Conservation (phyloP, 768 basidiomycete species). For the Russula emetica region DNA sequence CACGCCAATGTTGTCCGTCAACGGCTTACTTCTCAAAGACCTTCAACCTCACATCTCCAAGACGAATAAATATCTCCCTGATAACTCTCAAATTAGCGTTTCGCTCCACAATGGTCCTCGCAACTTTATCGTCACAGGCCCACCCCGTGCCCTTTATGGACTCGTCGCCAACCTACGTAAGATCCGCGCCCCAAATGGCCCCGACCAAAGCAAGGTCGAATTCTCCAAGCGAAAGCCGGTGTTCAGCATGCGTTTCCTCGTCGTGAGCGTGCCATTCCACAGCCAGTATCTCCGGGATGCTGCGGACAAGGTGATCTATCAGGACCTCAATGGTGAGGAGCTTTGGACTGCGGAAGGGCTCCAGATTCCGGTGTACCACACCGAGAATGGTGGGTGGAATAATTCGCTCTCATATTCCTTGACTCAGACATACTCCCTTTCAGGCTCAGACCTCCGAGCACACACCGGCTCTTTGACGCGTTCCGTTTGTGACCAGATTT, state of each 20-base stretch:
- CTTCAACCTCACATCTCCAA: slow-evolving; percentile 77
- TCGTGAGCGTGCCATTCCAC: slow-evolving; percentile 96
- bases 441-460: slow-evolving; percentile 81
- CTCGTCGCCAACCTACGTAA: slow-evolving; percentile 89
- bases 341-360: slow-evolving; percentile 72
- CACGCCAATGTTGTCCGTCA: slow-evolving; percentile 89
- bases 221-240: slow-evolving; percentile 94
- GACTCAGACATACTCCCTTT: slow-evolving; percentile 12
- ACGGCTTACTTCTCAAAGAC: slow-evolving; percentile 70
- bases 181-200: slow-evolving; percentile 76
- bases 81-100: too few relatives aligned
- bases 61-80: slow-evolving; percentile 82
- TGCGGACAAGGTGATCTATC: slow-evolving; percentile 68
- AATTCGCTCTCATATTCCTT: slow-evolving; percentile 24
- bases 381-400: slow-evolving; percentile 74
- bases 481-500: slow-evolving; percentile 90
- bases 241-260: slow-evolving; percentile 88
- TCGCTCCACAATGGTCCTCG: too few relatives aligned
- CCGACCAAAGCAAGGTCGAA: slow-evolving; percentile 91
- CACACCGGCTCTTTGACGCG: slow-evolving; percentile 67
- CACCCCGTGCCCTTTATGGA: slow-evolving; percentile 87
- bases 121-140: slow-evolving; percentile 90
- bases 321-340: slow-evolving; percentile 74
- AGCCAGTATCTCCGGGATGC: slow-evolving; percentile 75
- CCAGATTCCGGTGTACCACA: slow-evolving; percentile 83